Evolutionary conservation across 371 early-diverging fungal genomes (phyloP), one percentile per base, ranked within the genome.

Genomic region (Apophysomyces sp.): DNA sequence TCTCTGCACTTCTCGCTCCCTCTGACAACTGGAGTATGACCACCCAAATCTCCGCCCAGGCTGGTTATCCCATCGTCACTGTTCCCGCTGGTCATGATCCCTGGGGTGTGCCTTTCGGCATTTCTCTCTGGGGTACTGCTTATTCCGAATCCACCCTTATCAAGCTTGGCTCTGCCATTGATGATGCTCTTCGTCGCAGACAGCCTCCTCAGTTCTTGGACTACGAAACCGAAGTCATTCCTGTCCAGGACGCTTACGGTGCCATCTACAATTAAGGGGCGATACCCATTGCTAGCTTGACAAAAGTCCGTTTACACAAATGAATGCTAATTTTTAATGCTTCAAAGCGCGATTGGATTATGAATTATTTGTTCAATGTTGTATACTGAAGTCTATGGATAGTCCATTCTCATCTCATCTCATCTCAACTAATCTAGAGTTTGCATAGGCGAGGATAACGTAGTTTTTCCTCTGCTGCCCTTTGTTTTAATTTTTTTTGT

Each of bases 81-180:
- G 51, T 59, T 29, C 59, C 59, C 15, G 59, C 51, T 34, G 59
- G 59, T 44, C 44, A 51, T 15, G 59, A 59, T 30, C 59, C 34
- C 5, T 59, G 44, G 31, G 59, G 59, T 59, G 59, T 59, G 30
- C 59, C 59, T 2, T 59, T 59, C 36, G 59, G 59, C 24, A 59
- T 59, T 30, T 26, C 51, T 36, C 49, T 59, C 2, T 59, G 59
- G 59, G 59, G 59, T 30, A 59, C 59, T 21, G 59, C 59, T 3
- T 59, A 51, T 13, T 59, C 59, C 52, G 59, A 59, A 31, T 30
- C 49, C 16, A 59, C 52, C 4, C 52, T 59, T 11, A 59, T 59
- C 34, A 59, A 52, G 57, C 13, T 62, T 32, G 62, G 62, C 32
- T 62, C 55, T 44, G 62, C 62, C 15, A 44, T 62, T 51, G 62